Base-by-base conservation (phyloP, 768 basidiomycete species). In the Leccinum obscurum region DNA sequence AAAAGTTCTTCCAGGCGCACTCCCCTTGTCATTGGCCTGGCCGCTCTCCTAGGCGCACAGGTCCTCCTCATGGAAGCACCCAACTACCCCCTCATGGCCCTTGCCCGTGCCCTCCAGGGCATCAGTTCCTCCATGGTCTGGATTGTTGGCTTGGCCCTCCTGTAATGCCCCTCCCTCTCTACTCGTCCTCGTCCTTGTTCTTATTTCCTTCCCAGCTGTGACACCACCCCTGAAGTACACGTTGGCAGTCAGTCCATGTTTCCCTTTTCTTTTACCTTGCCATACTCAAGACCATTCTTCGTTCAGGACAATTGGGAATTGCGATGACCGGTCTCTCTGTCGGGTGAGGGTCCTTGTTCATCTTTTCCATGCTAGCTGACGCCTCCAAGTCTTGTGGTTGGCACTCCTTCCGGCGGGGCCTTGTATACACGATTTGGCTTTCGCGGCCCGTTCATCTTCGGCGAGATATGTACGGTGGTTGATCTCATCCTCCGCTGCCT, bases 61-160 rank as follows among this genome's bases (percentile, higher is more conserved):
- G 68, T 86, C 17, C 77, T 87, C 74, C 74, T 88, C 11, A 86
- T 87, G 85, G 83, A 85, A 63, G 84, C 85, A 0, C 81, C 80
- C 3, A 79, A 75, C 41, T 87, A 82, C 62, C 64, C 80, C 57
- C 70, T 85, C 13, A 85, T 88, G 85, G 80, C 77, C 14, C 34
- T 86, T 39, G 85, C 86, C 8, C 81, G 87, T 34, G 66, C 80
- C n/a, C 52, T 86, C 28, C 86, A 87, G 69, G 86, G 86, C 5
- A 70, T 85, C 10, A 81, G 82, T 15, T 85, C 85, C 0, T 82
- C 85, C 6, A 77, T 85, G 70, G 77, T 88, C 9, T 87, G 85
- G 85, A 78, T 85, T 0, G 81, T 86, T 20, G 86, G 86, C 2
- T 64, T 87, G 34, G 85, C 86, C 26, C 75, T 87, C 30, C 68